Base-by-base conservation (phyloP, 2,329 filamentous ascomycete species). In the Amauroascus verrucosus region DNA sequence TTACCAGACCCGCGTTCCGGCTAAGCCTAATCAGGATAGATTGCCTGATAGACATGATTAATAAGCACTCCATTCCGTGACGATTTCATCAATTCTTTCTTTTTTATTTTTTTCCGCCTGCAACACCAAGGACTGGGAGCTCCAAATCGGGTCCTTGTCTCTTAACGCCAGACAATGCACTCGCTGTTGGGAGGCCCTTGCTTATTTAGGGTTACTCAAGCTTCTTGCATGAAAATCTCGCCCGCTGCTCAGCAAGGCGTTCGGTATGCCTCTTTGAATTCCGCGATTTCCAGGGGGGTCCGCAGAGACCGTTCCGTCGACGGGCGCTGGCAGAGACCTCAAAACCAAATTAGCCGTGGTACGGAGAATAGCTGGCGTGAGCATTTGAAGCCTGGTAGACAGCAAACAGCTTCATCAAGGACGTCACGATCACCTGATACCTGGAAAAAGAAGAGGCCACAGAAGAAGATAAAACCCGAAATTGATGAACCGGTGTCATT, bases 211-310 rank as follows among this genome's bases (percentile, higher is more conserved):
- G 30, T 28, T 26, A 6, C 37, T 11, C 28, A 28, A 37, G 22
- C 30, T 20, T 46, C 30, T 26, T 6, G 11, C 13, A 3, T 22
- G 11, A 24, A 20, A 33, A 16, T 14, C 8, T 32, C 40, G 16
- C 18, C 30, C 6, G 7, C 26, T 18, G 37, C 18, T 2, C 30
- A 32, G n/a, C 33, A 22, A 35, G 38, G 40, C 22, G 20, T 38
- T 38, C 74, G 76, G 56, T 63, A 71, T 62, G 77, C 78, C 20
- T 83, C 81, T 40, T 75, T 87, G 38, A 78, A 75, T 56, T 85
- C 84, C 8, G 84, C 84, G 41, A 88, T 89, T 62, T 79, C 82
- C 59, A 75, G 77, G 44, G 85, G 85, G 13, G 73, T 88, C 52
- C 79, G 82, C 62, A 71, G 65, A 67, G 56, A 49, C 38, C 45